Base-by-base conservation (phyloP, 352 stramenopile species). In the Globisporangium nodosum region DNA sequence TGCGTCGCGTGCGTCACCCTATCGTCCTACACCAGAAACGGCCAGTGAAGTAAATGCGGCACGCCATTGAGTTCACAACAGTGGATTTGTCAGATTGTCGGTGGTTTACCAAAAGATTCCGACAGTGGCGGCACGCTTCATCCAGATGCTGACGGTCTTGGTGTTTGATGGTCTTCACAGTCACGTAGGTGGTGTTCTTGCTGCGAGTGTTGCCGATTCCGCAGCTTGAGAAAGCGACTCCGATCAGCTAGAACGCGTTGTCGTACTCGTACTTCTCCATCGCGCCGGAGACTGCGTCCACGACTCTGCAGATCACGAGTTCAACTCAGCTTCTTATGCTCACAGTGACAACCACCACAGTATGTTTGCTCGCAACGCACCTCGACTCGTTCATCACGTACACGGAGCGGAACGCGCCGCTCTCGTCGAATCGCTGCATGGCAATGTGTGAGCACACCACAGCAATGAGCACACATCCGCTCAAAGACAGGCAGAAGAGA, bases 221-320 rank as follows among this genome's bases (percentile, higher is more conserved):
- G 21, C 15, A 5, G 16, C 24, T n/a, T 8, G 18, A 18, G 33
- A 16, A n/a, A 55, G 31, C 27, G 30, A 15, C 3, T 9, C 11
- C 3, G 39, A n/a, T 27, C 24, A 27, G 43, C 74, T 65, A 93
- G 60, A 94, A 92, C 35, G 90, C 70, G 62, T 88, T 89, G 61
- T 92, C 83, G 64, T 89, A 92, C 61, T 92, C 83, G 65, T 89
- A 92, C 55, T 90, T 91, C 56, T 93, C 82, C 84, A 95, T 90
- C 31, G 86, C 86, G 4, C 86, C 86, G 9, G 86, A 95, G 20
- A 95, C 86, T 3, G 86, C 79, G 51, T 95, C 86, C 37, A 95
- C 69, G 24, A 95, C 86, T 65, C 85, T 87, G 55, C 4, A 16
- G 18, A n/a, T 31, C 27, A 20, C 13, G 24, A 39, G 1, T 33